Evolutionary conservation across 768 basidiomycete genomes (phyloP), one percentile per base, ranked within the genome.

Genomic region (Lentinus brumalis): DNA sequence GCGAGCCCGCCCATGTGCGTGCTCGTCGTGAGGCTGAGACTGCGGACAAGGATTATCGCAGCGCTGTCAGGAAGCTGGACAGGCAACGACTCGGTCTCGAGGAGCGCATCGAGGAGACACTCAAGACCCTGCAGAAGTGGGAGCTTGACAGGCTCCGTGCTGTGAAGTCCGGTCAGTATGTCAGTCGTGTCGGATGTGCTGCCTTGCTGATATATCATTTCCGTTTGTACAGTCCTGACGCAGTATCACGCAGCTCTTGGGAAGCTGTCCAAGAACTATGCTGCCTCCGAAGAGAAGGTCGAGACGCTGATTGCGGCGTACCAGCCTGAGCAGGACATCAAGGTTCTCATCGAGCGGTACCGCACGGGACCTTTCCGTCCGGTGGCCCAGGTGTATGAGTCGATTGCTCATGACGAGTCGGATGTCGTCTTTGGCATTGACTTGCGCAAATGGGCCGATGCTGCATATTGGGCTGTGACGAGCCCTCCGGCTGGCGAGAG

Each of bases 291-390:
- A 32, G 88, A 91, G 66, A 84, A 86, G 38, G 89, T 91, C 2
- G 79, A 83, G 1, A 88, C 91, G 1, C 81, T 94, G 50, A 83
- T 96, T 64, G 84, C 92, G 35, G 84, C 92, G 1, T 97, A 86
- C 74, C 88, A 94, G 62, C 94, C 95, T 3, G 94, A 97, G 63
- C 86, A 86, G 1, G 95, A 95, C 76, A 75, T 96, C 55, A 86
- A 78, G 12, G 93, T 91, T 10, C 83, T 96, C 52, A 94, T 97
- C 62, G 95, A 97, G 73, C 88, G 92, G 11, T 93, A 94, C 71
- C 86, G 96, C 56, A 96, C 94, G 1, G 96, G 96, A 0, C 91
- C 95, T 0, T 98, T 97, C 86, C 81, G 90, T 42, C 96, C 96
- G 0, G 79, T 78, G 40, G 84, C 96, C 0, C 92, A 93, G 56